Evolutionary conservation across 495 filamentous ascomycete genomes (phyloP).

Genomic region (Echria macrotheca): DNA sequence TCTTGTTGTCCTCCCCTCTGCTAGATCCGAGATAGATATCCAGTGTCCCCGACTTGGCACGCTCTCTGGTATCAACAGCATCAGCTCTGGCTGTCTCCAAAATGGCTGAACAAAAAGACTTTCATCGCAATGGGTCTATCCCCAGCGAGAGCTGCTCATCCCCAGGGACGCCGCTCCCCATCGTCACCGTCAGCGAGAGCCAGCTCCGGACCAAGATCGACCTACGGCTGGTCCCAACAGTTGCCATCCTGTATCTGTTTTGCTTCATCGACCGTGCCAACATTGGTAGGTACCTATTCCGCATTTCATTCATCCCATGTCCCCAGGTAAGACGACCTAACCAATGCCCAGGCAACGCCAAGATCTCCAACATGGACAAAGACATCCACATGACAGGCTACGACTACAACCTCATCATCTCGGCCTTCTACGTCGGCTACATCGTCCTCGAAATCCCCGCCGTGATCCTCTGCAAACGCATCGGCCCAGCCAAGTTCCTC

Average conservation of each 20-base stretch:
- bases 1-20: no score
- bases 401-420: slow-evolving; percentile 54
- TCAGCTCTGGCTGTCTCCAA: no score
- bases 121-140: not conserved
- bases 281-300: not conserved
- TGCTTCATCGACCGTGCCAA: slow-evolving; percentile 14
- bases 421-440: slow-evolving; percentile 69
- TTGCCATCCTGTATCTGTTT: slow-evolving; percentile 6
- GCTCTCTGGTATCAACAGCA: no score
- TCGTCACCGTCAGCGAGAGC: not conserved
- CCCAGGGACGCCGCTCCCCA: not conserved
- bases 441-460: slow-evolving; percentile 66
- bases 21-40: no score
- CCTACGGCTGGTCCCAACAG: slow-evolving; percentile 3
- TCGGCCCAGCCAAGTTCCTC: slow-evolving; percentile 54
- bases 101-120: not conserved
- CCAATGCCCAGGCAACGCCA: slow-evolving; percentile 19
- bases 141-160: not conserved
- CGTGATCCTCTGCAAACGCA: slow-evolving; percentile 55
- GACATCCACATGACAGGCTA: slow-evolving; percentile 52
- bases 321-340: not conserved
- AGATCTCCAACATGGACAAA: slow-evolving; percentile 49
- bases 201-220: slow-evolving; percentile 7
- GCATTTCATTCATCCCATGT: not conserved
- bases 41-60: no score